These are phyloP conservation scores for Pulveroboletus sp. DNA, from an alignment of 768 basidiomycete genomes.

Conservation along the genomic window DNA sequence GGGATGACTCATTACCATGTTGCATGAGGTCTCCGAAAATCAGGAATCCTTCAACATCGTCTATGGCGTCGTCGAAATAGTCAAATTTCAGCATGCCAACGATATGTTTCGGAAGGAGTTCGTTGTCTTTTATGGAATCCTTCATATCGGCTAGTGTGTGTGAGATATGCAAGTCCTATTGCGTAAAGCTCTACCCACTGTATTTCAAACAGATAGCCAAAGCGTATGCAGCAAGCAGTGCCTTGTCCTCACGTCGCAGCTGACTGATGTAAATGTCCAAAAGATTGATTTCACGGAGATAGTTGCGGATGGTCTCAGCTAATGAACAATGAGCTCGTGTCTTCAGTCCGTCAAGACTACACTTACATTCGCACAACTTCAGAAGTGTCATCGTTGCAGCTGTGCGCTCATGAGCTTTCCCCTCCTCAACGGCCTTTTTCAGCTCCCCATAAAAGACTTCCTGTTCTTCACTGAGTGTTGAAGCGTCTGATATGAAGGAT, in stretches of 20 bases:
- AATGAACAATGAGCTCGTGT: not conserved
- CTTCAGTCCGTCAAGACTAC: not conserved
- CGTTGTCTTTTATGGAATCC: no score
- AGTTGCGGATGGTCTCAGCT: not conserved
- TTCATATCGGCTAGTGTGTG: no score
- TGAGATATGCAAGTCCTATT: not conserved
- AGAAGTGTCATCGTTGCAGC: not conserved
- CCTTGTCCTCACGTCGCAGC: not conserved
- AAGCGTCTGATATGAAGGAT: not conserved
- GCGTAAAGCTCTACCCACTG: not conserved
- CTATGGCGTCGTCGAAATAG: no score
- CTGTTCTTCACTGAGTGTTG: not conserved
- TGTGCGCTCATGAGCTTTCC: not conserved
- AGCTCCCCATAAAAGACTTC: not conserved
- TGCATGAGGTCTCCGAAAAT: slow-evolving; percentile 1
- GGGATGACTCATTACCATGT: slow-evolving; percentile 1
- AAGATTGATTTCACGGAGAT: not conserved
- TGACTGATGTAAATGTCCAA: not conserved
- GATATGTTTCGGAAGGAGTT: no score
- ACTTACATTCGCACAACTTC: not conserved
- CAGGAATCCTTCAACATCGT: no score
- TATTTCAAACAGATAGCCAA: not conserved
- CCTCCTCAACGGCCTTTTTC: not conserved
- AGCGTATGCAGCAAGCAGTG: not conserved
- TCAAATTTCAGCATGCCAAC: no score